Conservation (phyloP, 306 rosid genomes). For the Astragalus glycyphyllos region DNA sequence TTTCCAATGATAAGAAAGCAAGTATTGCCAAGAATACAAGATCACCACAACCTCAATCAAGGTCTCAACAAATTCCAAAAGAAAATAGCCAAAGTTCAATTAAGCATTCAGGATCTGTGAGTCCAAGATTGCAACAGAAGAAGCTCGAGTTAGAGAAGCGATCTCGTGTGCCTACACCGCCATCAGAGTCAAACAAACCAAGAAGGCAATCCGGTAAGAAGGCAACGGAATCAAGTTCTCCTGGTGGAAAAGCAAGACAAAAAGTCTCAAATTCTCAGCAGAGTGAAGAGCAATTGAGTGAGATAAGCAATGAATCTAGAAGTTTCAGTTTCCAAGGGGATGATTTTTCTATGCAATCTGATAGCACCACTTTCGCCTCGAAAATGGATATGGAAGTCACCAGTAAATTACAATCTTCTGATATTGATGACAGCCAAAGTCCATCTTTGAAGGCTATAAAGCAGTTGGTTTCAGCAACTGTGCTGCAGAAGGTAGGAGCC, state of each 20-base stretch:
- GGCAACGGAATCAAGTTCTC: constrained; percentile 55
- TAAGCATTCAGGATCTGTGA: constrained; percentile 69
- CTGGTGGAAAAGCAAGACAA: constrained; percentile 62
- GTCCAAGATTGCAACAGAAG: constrained; percentile 85
- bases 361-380: constrained; percentile 43
- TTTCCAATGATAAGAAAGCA: constrained; percentile 62
- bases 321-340: constrained; percentile 67
- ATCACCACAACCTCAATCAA: constrained; percentile 55
- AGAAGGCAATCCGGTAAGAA: constrained; percentile 64
- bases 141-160: constrained; percentile 74
- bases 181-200: constrained; percentile 61
- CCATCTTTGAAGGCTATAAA: constrained; percentile 57
- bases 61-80: constrained; percentile 54
- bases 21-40: constrained; percentile 48
- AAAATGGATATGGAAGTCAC: constrained; percentile 62
- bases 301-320: constrained; percentile 68
- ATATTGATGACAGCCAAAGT: constrained; percentile 53
- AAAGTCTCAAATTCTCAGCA: constrained; percentile 53
- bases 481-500: constrained; percentile 63
- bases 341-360: constrained; percentile 59
- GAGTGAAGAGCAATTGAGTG: constrained; percentile 69
- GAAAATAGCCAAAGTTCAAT: constrained; percentile 54
- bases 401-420: constrained; percentile 49
- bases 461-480: constrained; percentile 52
- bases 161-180: constrained; percentile 70